Evolutionary conservation across 164 flowering plant genomes (phyloP).

Genomic region (Annona squamosa): DNA sequence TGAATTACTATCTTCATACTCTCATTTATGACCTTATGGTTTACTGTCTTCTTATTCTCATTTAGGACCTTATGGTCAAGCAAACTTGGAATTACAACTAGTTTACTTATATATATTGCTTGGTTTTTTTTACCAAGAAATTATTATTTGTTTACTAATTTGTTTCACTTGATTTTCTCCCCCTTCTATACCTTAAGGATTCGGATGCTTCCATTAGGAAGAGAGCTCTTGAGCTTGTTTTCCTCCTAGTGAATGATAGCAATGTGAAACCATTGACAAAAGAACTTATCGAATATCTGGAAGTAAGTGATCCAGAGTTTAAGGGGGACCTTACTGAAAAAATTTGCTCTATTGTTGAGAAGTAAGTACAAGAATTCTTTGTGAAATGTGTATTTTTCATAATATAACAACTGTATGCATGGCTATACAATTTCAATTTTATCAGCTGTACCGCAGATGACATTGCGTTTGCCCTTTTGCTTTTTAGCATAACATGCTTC

Average conservation of each 20-base stretch:
- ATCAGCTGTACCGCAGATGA: not conserved
- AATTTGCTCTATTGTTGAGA: conserved; percentile 94
- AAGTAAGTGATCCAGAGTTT: conserved; percentile 90
- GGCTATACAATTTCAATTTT: not conserved
- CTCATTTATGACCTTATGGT: not conserved
- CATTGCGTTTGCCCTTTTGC: not conserved
- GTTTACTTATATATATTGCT: not conserved
- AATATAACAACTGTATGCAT: not conserved
- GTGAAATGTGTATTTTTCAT: not conserved
- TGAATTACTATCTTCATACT: not conserved
- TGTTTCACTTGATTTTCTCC: not conserved
- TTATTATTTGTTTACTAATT: not conserved
- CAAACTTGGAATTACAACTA: too few species aligned
- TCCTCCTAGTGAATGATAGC: conserved; percentile 83
- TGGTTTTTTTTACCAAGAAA: not conserved
- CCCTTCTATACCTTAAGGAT: conserved; percentile 47
- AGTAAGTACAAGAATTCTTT: conserved; percentile 41
- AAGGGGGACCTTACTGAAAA: conserved; percentile 93
- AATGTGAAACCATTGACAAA: conserved; percentile 81
- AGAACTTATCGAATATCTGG: conserved; percentile 90
- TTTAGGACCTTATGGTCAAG: not conserved
- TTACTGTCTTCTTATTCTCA: not conserved
- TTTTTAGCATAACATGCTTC: too few species aligned
- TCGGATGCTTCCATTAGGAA: conserved; percentile 96
- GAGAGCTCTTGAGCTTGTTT: conserved; percentile 93